phyloP scores from a whole-genome alignment of 2,329 filamentous ascomycete genomes.

The Curvularia sp. region DNA sequence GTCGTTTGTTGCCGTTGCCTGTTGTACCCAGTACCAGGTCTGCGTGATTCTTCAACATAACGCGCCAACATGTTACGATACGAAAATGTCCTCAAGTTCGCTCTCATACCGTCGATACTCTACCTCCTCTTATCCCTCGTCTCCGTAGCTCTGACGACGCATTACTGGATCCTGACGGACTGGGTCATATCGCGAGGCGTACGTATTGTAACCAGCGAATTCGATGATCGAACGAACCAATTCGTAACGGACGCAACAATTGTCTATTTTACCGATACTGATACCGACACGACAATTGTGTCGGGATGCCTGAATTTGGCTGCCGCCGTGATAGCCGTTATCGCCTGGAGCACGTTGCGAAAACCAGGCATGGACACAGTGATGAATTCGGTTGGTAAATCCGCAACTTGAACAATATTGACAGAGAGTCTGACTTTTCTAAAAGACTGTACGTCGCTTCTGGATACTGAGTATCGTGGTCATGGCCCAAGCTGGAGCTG shows the following conservation, averaged over 20 bases:
- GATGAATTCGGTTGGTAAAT: constrained; percentile 29
- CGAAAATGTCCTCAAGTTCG: constrained; percentile 29
- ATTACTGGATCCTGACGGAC: constrained; percentile 43
- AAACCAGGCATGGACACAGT: constrained; percentile 36
- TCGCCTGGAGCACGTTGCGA: constrained; percentile 36
- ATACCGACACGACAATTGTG: constrained; percentile 39
- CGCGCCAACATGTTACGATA: constrained; percentile 27
- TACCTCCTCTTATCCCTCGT: constrained; percentile 39
- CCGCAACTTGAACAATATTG: neutral
- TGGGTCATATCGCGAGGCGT: constrained; percentile 35
- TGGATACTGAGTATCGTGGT: constrained; percentile 34
- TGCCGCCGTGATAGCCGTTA: constrained; percentile 32
- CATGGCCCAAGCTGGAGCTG: constrained; percentile 24
- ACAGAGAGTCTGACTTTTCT: constrained; percentile 13
- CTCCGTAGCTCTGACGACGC: constrained; percentile 37
- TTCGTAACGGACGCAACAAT: constrained; percentile 35
- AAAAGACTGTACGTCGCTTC: constrained; percentile 36
- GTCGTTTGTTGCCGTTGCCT: neutral
- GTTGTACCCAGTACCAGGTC: constrained; percentile 9
- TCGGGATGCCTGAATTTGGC: constrained; percentile 36
- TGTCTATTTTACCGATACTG: constrained; percentile 33
- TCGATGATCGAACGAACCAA: constrained; percentile 27
- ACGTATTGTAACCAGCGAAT: constrained; percentile 21
- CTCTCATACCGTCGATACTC: constrained; percentile 33
- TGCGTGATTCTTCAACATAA: neutral